A percentile compares a stretch with the other conserved stretches of the same genome.
phyloP scores from a whole-genome alignment of 257 asterid genomes.

The Solanum lycopersicoides region DNA sequence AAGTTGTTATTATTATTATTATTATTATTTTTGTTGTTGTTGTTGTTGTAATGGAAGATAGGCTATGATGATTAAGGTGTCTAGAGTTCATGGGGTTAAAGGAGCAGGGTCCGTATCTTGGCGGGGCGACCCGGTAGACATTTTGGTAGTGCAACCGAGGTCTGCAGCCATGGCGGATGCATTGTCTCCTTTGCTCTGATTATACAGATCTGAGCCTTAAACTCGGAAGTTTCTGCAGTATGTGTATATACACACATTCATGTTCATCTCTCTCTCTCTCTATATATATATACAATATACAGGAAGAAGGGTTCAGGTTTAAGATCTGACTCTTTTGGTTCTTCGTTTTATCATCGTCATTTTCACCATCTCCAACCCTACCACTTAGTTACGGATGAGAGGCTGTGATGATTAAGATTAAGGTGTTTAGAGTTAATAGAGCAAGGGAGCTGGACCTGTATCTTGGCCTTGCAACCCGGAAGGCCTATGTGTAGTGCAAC shows the following conservation, averaged over 20 bases:
- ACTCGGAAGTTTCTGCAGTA: background rate
- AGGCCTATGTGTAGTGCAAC: background rate
- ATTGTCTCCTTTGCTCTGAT: background rate
- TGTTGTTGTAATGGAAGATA: background rate
- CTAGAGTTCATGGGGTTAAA: background rate
- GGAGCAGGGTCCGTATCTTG: constrained; percentile 2
- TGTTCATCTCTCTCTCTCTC: background rate
- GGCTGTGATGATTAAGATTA: background rate
- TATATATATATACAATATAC: background rate
- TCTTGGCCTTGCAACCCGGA: constrained; percentile 7
- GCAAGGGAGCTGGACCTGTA: background rate
- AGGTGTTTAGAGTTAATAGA: background rate
- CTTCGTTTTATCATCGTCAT: background rate
- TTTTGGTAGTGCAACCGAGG: background rate
- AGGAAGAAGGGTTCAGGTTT: background rate
- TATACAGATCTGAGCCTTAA: background rate
- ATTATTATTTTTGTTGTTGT: background rate
- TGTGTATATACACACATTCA: background rate
- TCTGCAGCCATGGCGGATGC: constrained; percentile 8
- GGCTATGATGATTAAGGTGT: background rate
- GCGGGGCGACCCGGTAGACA: constrained; percentile 5
- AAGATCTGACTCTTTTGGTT: background rate
- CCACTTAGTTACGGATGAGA: background rate
- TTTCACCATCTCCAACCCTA: background rate
- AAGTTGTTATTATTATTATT: background rate